These are phyloP conservation scores for Termitomyces titanicus DNA, from an alignment of 768 basidiomycete species.

Conservation along the genomic window DNA sequence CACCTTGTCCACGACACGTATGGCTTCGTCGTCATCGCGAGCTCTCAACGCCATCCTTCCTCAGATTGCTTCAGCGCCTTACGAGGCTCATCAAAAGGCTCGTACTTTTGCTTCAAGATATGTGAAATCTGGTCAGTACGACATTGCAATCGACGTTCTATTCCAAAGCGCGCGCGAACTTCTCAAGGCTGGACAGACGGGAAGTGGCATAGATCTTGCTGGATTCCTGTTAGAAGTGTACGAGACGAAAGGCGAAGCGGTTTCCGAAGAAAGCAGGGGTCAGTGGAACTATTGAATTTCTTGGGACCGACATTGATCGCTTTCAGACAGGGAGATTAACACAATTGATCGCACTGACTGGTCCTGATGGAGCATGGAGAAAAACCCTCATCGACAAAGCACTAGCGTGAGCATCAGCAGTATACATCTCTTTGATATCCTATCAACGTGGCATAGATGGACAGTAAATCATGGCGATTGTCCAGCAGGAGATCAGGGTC, in stretches of 20 bases:
- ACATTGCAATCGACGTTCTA: slow-evolving; percentile 88
- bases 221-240: slow-evolving; percentile 82
- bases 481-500: slow-evolving; percentile 82
- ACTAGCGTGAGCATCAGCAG: slow-evolving; percentile 59
- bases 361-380: slow-evolving; percentile 79
- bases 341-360: slow-evolving; percentile 86
- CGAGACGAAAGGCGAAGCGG: slow-evolving; percentile 64
- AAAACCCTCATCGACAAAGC: slow-evolving; percentile 86
- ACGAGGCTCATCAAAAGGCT: slow-evolving; percentile 96
- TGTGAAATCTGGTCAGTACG: slow-evolving; percentile 73
- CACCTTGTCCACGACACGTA: slow-evolving; percentile 5
- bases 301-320: slow-evolving; percentile 12
- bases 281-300: slow-evolving; percentile 20
- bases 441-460: slow-evolving; percentile 58
- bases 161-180: slow-evolving; percentile 88
- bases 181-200: slow-evolving; percentile 82
- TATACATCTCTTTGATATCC: neutral
- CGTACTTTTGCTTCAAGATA: slow-evolving; percentile 92
- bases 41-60: slow-evolving; percentile 77
- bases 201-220: slow-evolving; percentile 86
- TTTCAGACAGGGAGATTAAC: slow-evolving; percentile 69
- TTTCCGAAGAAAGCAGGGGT: slow-evolving; percentile 84
- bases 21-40: slow-evolving; percentile 45
- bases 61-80: slow-evolving; percentile 69
- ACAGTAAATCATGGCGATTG: slow-evolving; percentile 71